A percentile compares a stretch with the other conserved stretches of the same genome.
Conservation (phyloP, 2,329 filamentous ascomycete genomes). For the Penicillium capsulatum region DNA sequence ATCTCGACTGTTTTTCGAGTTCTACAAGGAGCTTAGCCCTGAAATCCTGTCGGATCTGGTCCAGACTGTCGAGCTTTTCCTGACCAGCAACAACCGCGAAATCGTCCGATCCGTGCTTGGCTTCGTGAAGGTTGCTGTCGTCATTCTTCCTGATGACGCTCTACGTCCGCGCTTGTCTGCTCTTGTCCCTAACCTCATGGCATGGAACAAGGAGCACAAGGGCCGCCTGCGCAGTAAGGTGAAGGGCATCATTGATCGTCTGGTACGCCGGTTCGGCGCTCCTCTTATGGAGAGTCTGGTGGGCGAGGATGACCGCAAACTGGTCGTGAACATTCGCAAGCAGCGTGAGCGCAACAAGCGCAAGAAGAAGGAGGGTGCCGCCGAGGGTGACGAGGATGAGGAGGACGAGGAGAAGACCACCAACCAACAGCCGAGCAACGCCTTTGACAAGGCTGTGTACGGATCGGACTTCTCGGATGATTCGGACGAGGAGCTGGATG, state of each 20-base stretch:
- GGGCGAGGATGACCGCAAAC: constrained; percentile 80
- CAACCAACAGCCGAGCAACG: constrained; percentile 69
- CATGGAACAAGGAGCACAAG: constrained; percentile 98
- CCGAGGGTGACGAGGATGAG: constrained; percentile 55
- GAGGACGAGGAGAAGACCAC: constrained; percentile 46
- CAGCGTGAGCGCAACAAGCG: constrained; percentile 85
- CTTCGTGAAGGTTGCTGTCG: constrained; percentile 93
- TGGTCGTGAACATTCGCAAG: constrained; percentile 93
- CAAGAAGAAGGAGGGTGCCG: constrained; percentile 68
- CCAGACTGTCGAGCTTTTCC: constrained; percentile 90
- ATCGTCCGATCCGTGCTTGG: constrained; percentile 92
- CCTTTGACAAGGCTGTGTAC: constrained; percentile 94
- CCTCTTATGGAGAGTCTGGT: constrained; percentile 74
- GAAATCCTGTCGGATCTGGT: constrained; percentile 78
- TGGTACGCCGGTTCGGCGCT: constrained; percentile 86
- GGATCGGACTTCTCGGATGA: constrained; percentile 55
- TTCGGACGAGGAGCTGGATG: constrained; percentile 54
- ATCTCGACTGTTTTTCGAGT: constrained; percentile 89
- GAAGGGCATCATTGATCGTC: constrained; percentile 93
- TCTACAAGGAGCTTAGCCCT: constrained; percentile 64
- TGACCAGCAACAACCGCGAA: constrained; percentile 93
- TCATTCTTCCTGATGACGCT: constrained; percentile 73
- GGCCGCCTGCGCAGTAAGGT: constrained; percentile 95
- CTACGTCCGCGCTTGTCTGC: constrained; percentile 72
- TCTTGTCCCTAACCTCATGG: constrained; percentile 83